phyloP scores from a whole-genome alignment of 2,329 filamentous ascomycete species.

The Aspergillus clavatus region DNA sequence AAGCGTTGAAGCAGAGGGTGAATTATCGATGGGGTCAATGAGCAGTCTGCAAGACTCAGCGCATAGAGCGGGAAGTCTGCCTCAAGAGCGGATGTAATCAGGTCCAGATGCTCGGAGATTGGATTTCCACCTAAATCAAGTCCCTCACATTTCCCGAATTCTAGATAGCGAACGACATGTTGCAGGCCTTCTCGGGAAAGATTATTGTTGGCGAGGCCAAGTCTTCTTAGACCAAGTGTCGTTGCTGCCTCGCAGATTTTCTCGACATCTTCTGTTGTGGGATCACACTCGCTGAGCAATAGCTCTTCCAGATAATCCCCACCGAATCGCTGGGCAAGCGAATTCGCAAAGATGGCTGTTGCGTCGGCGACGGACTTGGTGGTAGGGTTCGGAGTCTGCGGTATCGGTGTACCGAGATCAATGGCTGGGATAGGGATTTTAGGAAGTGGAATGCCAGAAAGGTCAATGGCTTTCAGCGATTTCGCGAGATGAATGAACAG shows the following conservation, averaged over 20 bases:
- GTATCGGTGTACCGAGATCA: constrained; percentile 15
- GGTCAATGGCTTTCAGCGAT: constrained; percentile 77
- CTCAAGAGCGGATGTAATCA: constrained; percentile 35
- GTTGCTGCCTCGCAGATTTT: constrained; percentile 77
- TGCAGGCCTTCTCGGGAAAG: constrained; percentile 68
- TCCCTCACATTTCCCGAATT: constrained; percentile 73
- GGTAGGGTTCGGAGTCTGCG: constrained; percentile 14
- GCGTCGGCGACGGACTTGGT: constrained; percentile 45
- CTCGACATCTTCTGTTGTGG: constrained; percentile 66
- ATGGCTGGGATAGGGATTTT: constrained; percentile 29
- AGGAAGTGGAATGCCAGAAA: constrained; percentile 80
- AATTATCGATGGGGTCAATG: constrained; percentile 67
- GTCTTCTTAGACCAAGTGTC: constrained; percentile 68
- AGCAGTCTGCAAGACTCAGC: constrained; percentile 80
- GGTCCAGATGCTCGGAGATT: constrained; percentile 50
- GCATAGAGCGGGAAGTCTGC: constrained; percentile 63
- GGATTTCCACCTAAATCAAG: constrained; percentile 87
- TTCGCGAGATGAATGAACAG: constrained; percentile 87
- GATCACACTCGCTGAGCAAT: constrained; percentile 72
- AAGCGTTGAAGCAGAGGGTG: constrained; percentile 71
- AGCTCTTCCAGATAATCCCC: constrained; percentile 75
- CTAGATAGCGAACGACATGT: constrained; percentile 71
- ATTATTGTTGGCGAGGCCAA: constrained; percentile 78
- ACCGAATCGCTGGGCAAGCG: constrained; percentile 70
- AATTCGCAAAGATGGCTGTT: constrained; percentile 65